A percentile compares a stretch with the other conserved stretches of the same genome.
phyloP scores from a whole-genome alignment of 2,329 filamentous ascomycete genomes.

The Microcyclospora pomicola region DNA sequence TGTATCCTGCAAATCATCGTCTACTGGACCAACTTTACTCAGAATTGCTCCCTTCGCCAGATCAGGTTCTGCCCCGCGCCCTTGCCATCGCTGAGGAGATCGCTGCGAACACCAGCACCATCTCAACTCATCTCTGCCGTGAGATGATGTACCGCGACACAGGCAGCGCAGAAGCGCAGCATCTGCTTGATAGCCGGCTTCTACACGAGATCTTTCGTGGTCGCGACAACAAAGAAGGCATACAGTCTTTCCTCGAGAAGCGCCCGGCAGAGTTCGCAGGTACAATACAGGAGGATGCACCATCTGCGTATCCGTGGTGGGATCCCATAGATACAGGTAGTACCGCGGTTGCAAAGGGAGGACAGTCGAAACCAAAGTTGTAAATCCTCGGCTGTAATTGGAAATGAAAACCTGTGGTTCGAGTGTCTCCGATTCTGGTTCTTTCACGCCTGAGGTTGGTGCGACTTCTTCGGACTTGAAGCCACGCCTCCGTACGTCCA shows the following conservation, averaged over 20 bases:
- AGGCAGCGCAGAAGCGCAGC: constrained; percentile 51
- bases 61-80: constrained; percentile 49
- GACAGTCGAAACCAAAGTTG: constrained; percentile 16
- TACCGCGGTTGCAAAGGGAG: constrained; percentile 22
- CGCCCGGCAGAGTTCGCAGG: constrained; percentile 47
- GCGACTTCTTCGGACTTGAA: no score
- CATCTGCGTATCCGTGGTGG: constrained; percentile 56
- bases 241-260: constrained; percentile 57
- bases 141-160: constrained; percentile 54
- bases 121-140: constrained; percentile 53
- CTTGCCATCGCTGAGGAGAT: constrained; percentile 54
- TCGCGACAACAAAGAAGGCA: constrained; percentile 53
- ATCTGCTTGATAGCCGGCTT: constrained; percentile 54
- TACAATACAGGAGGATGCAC: constrained; percentile 46
- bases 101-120: constrained; percentile 49
- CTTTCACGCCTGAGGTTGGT: no score
- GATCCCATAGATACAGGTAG: constrained; percentile 36
- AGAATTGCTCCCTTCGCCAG: constrained; percentile 44
- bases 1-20: constrained; percentile 35
- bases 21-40: constrained; percentile 51
- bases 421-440: no score
- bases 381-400: constrained; percentile 3
- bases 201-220: constrained; percentile 46
- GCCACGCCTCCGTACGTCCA: no score
- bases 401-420: no score